A percentile compares a stretch with the other conserved stretches of the same genome.
phyloP scores from a whole-genome alignment of 2,329 filamentous ascomycete genomes.

The Alternaria sp. region DNA sequence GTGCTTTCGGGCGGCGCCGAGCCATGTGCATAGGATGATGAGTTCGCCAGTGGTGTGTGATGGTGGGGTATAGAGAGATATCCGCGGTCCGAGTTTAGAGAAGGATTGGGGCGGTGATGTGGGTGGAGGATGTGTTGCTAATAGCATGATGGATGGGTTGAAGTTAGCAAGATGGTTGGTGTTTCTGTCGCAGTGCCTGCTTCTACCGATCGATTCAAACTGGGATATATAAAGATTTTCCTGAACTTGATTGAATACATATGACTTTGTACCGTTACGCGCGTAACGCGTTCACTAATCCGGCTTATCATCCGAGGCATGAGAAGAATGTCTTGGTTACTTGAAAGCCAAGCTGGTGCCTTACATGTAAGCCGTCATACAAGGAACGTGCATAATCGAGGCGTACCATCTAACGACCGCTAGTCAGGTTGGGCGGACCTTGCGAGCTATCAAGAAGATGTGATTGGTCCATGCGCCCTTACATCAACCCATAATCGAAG shows the following conservation, averaged over 20 bases:
- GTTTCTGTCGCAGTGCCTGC: neutral
- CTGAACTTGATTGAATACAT: neutral
- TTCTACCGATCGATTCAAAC: fast-evolving
- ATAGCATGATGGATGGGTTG: neutral
- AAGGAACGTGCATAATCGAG: neutral
- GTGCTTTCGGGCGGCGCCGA: conserved; percentile 21
- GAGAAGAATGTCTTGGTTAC: neutral
- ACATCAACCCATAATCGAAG: conserved; percentile 32
- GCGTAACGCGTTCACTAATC: neutral
- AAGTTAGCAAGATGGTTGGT: neutral
- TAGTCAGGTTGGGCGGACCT: neutral
- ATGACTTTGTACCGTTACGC: neutral
- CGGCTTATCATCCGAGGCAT: neutral
- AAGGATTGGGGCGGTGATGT: neutral
- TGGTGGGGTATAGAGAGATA: conserved; percentile 8
- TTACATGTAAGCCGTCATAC: neutral
- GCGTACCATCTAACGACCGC: neutral
- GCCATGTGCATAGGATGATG: conserved; percentile 25
- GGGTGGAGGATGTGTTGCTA: neutral
- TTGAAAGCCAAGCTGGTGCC: neutral
- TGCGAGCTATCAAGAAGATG: neutral
- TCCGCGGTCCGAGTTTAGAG: conserved; percentile 1
- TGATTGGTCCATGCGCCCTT: neutral
- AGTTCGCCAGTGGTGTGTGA: conserved; percentile 9
- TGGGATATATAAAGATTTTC: neutral